phyloP scores from a whole-genome alignment of 768 basidiomycete species.

The Sarcodon aspratus region DNA sequence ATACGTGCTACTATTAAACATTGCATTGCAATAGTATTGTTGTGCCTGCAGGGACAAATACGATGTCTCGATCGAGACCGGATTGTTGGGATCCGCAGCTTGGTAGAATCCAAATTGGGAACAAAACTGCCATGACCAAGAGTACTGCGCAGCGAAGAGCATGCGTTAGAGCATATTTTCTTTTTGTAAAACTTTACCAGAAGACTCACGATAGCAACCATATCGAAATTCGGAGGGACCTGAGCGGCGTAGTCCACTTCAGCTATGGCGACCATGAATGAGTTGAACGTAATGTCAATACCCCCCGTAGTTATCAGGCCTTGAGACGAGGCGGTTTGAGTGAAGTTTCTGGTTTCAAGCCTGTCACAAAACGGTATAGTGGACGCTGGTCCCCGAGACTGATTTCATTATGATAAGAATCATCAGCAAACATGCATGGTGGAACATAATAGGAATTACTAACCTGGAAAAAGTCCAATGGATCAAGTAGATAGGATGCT shows the following conservation, averaged over 20 bases:
- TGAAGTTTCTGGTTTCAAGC: constrained; percentile 33
- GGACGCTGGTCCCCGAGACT: constrained; percentile 14
- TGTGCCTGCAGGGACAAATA: constrained; percentile 33
- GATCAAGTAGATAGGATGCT: constrained; percentile 37
- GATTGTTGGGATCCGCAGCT: constrained; percentile 31
- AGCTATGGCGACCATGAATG: constrained; percentile 29
- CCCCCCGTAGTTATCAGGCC: constrained; percentile 26
- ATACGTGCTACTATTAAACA: constrained; percentile 23
- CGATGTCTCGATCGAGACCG: constrained; percentile 35
- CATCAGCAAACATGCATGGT: no score
- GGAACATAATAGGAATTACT: not conserved
- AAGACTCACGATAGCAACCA: not conserved
- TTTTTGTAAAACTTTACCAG: not conserved
- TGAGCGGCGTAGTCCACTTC: constrained; percentile 33
- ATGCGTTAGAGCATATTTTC: not conserved
- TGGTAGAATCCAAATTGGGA: constrained; percentile 43
- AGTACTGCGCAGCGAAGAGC: constrained; percentile 5
- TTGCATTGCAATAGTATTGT: constrained; percentile 16
- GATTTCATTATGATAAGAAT: no score
- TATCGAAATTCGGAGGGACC: constrained; percentile 24
- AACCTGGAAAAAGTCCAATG: constrained; percentile 36
- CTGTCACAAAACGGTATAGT: constrained; percentile 36
- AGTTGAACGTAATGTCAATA: constrained; percentile 23
- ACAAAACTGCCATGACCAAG: constrained; percentile 45
- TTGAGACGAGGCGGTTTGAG: constrained; percentile 21